Evolutionary conservation across 768 basidiomycete genomes (phyloP), one percentile per base, ranked within the genome.

Genomic region (Krasilnikovozyma curviuscula): DNA sequence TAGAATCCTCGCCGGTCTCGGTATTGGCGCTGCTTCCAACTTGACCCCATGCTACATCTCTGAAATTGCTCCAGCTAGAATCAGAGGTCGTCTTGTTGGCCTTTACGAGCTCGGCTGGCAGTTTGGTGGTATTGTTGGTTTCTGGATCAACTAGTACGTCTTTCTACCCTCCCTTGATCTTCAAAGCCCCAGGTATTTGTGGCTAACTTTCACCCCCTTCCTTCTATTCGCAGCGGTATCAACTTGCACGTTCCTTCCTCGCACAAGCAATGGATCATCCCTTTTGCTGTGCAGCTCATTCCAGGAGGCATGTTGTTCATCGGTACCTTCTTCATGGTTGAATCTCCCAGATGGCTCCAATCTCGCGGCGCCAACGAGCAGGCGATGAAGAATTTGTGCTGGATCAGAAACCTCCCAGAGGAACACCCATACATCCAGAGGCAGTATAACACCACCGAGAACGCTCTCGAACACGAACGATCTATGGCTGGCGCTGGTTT

Each of bases 41-140:
- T 35, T 16, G 53, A 54, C 25, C 55, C 56, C 32, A 54, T 58
- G n/a, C 39, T 58, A 58, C 52, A 46, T 58, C 30, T 48, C 57
- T 37, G 57, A 58, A 43, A 53, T 71, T 31, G 55, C 71, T 3
- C 65, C 70, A 18, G 63, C 69, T 19, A 64, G 66, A 5, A 68
- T 70, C 46, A 65, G 69, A n/a, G 71, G 71, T 25, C 65, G 68
- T 30, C 59, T 73, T 18, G 67, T 70, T 43, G 73, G 72, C 16
- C 54, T 70, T 43, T 72, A 69, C 56, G 71, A 74, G 47, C 55
- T 71, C 18, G 66, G 66, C 31, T 71, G 68, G 63, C 72, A 73
- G 57, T 58, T 68, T 34, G 72, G 71, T 30, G 67, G 66, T n/a
- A 62, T 72, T 14, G 58, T 68, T 28, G 69, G 70, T 57, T 43